Base-by-base conservation (phyloP, 495 filamentous ascomycete species). In the Mytilinidion resinicola region DNA sequence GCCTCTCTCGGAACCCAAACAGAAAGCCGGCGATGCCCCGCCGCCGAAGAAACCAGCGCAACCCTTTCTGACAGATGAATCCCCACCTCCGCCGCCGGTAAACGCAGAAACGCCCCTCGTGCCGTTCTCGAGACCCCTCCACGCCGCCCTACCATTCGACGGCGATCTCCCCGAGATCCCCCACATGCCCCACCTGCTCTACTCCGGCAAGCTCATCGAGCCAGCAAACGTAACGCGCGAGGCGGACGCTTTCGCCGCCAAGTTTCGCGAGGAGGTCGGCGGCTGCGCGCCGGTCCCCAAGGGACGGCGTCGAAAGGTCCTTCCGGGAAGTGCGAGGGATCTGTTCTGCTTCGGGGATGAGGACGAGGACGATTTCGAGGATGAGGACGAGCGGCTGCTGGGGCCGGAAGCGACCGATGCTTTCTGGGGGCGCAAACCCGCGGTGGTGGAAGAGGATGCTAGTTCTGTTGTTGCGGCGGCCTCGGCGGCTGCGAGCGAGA, bases 261-360 rank as follows among this genome's bases (percentile, higher is more conserved):
- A 38, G 9, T 72, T 73, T 48, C 60, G 70, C n/a, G 47, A 55
- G 41, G 44, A 56, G 10, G 51, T 71, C 7, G 72, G 72, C 6
- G 66, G 71, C n/a, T 74, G 72, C 57, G 42, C 55, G 15, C 53
- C 12, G 12, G 42, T 41, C 9, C 49, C 58, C 10, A 62, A 67
- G 25, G 53, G 57, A 17, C 62, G 64, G 44, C 54, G 55, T 6
- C 56, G 67, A 9, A 44, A 52, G 19, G 51, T 67, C 1, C n/a
- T 20, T 9, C 30, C 47, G 3, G 51, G 62, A 1, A 62, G 44
- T 35, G 57, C 70, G 43, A 61, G 62, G n/a, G 70, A 73, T 56
- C 55, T 74, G 41, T 74, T 73, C 43, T 74, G 72, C 49, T 65
- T 69, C 42, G 64, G 65, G 1, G 70, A 66, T 30, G 63, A 67